A percentile compares a stretch with the other conserved stretches of the same genome.
Evolutionary conservation across 768 basidiomycete genomes (phyloP).

Genomic region (Termitomyces sp.): DNA sequence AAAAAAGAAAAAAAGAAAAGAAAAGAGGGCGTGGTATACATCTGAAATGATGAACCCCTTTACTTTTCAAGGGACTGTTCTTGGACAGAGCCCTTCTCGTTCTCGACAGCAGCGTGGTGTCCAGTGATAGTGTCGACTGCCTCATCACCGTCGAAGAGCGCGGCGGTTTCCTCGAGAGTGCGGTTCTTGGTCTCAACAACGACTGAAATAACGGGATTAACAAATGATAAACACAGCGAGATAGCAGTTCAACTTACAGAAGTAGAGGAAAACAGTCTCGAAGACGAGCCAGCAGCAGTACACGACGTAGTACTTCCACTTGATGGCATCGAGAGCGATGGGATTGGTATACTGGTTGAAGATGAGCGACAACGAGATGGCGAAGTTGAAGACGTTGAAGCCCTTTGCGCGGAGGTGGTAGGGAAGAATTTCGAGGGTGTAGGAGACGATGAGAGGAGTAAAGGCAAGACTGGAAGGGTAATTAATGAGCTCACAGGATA

Average conservation of each 20-base stretch:
- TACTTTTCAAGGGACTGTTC: slow-evolving; percentile 24
- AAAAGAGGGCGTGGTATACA: neutral
- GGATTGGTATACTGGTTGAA: slow-evolving; percentile 92
- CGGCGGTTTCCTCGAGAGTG: slow-evolving; percentile 81
- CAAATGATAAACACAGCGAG: neutral
- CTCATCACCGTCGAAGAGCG: slow-evolving; percentile 72
- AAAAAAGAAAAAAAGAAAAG: slow-evolving; percentile 3
- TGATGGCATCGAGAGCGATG: slow-evolving; percentile 60
- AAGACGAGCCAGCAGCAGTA: slow-evolving; percentile 70
- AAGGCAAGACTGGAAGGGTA: slow-evolving; percentile 58
- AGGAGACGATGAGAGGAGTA: slow-evolving; percentile 82
- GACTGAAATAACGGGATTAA: slow-evolving; percentile 25
- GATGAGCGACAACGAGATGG: slow-evolving; percentile 75
- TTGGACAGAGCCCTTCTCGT: slow-evolving; percentile 36
- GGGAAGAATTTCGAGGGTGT: slow-evolving; percentile 88
- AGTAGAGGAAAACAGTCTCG: slow-evolving; percentile 63
- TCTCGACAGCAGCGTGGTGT: slow-evolving; percentile 22
- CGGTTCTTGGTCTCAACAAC: slow-evolving; percentile 71
- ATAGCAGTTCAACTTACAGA: slow-evolving; percentile 36
- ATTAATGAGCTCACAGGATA: slow-evolving; percentile 5
- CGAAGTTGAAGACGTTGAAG: slow-evolving; percentile 78
- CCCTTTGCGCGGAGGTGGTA: slow-evolving; percentile 84
- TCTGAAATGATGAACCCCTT: slow-evolving; percentile 3
- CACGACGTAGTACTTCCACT: slow-evolving; percentile 81
- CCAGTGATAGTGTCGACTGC: slow-evolving; percentile 38